Evolutionary conservation across 768 basidiomycete genomes (phyloP).

Genomic region (Lactarius hengduanensis): DNA sequence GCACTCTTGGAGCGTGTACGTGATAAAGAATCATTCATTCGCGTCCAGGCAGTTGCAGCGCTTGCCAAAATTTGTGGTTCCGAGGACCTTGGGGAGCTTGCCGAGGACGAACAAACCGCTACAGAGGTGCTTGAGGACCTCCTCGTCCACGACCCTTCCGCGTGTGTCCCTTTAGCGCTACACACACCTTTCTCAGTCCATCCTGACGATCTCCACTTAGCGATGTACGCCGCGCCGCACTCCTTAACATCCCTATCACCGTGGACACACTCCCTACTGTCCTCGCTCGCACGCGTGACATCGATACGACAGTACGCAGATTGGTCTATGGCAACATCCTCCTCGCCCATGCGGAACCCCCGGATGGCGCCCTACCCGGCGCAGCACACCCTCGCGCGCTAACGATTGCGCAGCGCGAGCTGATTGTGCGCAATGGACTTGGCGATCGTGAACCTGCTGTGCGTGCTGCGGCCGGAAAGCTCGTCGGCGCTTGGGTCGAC

Average conservation of each 20-base stretch:
- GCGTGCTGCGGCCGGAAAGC: conserved; percentile 63
- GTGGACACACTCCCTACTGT: conserved; percentile 58
- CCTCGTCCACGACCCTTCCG: conserved; percentile 67
- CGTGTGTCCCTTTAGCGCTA: conserved; percentile 48
- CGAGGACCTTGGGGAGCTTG: conserved; percentile 59
- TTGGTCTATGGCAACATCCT: conserved; percentile 66
- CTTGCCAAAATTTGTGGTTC: conserved; percentile 73
- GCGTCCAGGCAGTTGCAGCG: conserved; percentile 77
- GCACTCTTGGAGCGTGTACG: conserved; percentile 67
- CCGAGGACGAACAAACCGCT: conserved; percentile 51
- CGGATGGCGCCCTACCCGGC: conserved; percentile 33
- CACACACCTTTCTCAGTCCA: not conserved
- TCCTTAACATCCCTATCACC: conserved; percentile 67
- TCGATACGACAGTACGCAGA: conserved; percentile 71
- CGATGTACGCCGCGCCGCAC: conserved; percentile 80
- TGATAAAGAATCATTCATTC: conserved; percentile 77
- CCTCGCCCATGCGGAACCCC: conserved; percentile 37
- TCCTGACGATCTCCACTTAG: conserved; percentile 39
- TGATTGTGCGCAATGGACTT: conserved; percentile 77
- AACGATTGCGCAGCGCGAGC: conserved; percentile 69
- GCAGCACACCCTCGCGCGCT: conserved; percentile 67
- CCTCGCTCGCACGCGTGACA: conserved; percentile 75
- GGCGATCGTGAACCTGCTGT: conserved; percentile 82
- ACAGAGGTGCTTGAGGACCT: conserved; percentile 64
- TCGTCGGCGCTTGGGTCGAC: conserved; percentile 78